Percentiles rank a stretch among this genome's conserved stretches.
phyloP scores from a whole-genome alignment of 2,329 filamentous ascomycete species.

The Penicillium sp. region DNA sequence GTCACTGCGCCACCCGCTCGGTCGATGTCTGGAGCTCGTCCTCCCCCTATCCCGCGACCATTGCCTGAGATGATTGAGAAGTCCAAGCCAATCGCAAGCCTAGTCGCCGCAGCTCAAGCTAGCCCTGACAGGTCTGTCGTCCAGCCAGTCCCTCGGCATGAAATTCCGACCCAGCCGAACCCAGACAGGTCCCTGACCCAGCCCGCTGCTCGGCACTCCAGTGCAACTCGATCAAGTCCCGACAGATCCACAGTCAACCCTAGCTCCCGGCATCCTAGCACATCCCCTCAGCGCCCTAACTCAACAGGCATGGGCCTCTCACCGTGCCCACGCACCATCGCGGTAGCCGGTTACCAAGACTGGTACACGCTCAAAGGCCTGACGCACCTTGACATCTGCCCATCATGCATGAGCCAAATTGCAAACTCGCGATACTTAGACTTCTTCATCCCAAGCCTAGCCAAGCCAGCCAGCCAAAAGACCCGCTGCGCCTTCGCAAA shows the following conservation, averaged over 20 bases:
- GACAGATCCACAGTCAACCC: not conserved
- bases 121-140: constrained; percentile 12
- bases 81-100: not conserved
- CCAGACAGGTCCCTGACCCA: not conserved
- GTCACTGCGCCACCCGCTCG: constrained; percentile 7
- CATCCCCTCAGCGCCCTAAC: constrained; percentile 17
- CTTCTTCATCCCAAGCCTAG: constrained; percentile 64
- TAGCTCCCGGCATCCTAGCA: constrained; percentile 3
- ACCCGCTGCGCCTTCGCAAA: constrained; percentile 78
- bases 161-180: not conserved
- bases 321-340: constrained; percentile 67
- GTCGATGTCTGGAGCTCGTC: constrained; percentile 7
- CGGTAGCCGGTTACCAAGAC: constrained; percentile 66
- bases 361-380: constrained; percentile 78
- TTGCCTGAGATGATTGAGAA: not conserved
- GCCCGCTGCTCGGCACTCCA: not conserved
- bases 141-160: not conserved
- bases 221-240: not conserved
- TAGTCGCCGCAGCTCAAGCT: not conserved
- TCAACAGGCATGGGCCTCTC: constrained; percentile 50
- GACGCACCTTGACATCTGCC: constrained; percentile 77
- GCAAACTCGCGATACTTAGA: constrained; percentile 70
- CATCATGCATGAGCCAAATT: constrained; percentile 71
- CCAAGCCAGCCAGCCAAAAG: constrained; percentile 58
- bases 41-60: not conserved